These are phyloP conservation scores for Alternaria tenuissima DNA, from an alignment of 2,329 filamentous ascomycete species.

Conservation along the genomic window DNA sequence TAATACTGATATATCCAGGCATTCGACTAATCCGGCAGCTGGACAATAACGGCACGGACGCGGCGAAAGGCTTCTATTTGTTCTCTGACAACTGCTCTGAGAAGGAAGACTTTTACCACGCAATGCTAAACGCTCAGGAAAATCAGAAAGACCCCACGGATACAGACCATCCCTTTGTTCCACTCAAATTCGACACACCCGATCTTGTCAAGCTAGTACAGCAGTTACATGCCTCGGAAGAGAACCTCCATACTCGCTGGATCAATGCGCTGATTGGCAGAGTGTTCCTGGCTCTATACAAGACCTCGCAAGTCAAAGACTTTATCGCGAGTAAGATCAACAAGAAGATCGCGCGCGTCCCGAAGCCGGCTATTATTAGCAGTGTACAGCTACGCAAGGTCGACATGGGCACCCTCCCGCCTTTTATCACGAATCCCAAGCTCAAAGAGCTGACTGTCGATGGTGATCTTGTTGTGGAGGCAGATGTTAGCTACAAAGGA, in stretches of 20 bases:
- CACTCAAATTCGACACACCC: conserved; percentile 80
- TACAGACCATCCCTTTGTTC: conserved; percentile 67
- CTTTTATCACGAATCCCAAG: conserved; percentile 86
- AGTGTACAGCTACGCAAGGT: conserved; percentile 84
- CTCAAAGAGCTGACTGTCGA: conserved; percentile 90
- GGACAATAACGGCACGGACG: conserved; percentile 61
- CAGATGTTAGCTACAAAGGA: conserved; percentile 87
- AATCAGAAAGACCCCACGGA: conserved; percentile 65
- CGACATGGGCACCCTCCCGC: conserved; percentile 84
- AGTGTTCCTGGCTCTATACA: conserved; percentile 86
- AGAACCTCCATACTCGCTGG: conserved; percentile 90
- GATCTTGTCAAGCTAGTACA: conserved; percentile 91
- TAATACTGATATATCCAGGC: conserved; percentile 26
- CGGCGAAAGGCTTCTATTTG: conserved; percentile 87
- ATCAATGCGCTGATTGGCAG: conserved; percentile 90
- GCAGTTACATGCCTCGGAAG: conserved; percentile 87
- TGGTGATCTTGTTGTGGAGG: conserved; percentile 86
- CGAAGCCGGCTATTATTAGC: conserved; percentile 88
- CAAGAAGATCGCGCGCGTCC: conserved; percentile 94
- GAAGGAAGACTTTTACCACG: conserved; percentile 98
- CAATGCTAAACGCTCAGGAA: conserved; percentile 84
- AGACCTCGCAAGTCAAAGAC: conserved; percentile 80
- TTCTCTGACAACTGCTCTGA: conserved; percentile 96
- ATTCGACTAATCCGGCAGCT: conserved; percentile 77
- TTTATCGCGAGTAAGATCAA: conserved; percentile 85